Evolutionary conservation across 345 rosid genomes (phyloP).

Genomic region (Nephelium lappaceum): DNA sequence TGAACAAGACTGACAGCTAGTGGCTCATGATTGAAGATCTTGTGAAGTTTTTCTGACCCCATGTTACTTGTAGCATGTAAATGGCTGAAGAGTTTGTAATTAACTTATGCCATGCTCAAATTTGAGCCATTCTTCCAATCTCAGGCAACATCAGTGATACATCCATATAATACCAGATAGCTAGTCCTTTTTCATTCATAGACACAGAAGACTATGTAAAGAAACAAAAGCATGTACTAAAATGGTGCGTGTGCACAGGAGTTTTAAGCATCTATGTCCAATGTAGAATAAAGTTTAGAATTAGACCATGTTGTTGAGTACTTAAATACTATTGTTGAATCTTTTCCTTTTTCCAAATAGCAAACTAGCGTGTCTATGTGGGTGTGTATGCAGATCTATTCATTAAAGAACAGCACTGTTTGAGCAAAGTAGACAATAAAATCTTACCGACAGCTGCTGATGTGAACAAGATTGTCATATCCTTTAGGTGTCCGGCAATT

Average conservation of each 20-base stretch:
- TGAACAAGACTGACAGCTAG: slow-evolving; percentile 11
- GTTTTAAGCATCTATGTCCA: not conserved
- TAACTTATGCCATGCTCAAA: slow-evolving; percentile 16
- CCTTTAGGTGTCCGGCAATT: not conserved
- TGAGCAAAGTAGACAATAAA: not conserved
- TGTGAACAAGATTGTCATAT: not conserved
- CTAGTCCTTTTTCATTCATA: slow-evolving; percentile 2
- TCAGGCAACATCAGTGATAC: not conserved
- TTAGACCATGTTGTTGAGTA: not conserved
- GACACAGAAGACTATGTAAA: not conserved
- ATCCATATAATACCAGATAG: not conserved
- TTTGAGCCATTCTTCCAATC: slow-evolving; percentile 27
- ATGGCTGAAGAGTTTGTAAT: slow-evolving; percentile 7
- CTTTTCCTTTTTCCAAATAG: not conserved
- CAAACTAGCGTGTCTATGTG: not conserved
- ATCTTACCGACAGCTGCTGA: not conserved
- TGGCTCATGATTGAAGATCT: slow-evolving; percentile 11
- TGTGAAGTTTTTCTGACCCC: slow-evolving; percentile 2
- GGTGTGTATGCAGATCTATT: not conserved
- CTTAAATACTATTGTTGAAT: no score
- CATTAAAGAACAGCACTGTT: no score
- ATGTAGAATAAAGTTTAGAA: not conserved
- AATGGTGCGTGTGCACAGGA: not conserved
- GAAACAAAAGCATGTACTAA: not conserved
- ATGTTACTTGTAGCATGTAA: slow-evolving; percentile 5